A percentile compares a stretch with the other conserved stretches of the same genome.
phyloP scores from a whole-genome alignment of 768 basidiomycete species.

The Saitozyma podzolica region DNA sequence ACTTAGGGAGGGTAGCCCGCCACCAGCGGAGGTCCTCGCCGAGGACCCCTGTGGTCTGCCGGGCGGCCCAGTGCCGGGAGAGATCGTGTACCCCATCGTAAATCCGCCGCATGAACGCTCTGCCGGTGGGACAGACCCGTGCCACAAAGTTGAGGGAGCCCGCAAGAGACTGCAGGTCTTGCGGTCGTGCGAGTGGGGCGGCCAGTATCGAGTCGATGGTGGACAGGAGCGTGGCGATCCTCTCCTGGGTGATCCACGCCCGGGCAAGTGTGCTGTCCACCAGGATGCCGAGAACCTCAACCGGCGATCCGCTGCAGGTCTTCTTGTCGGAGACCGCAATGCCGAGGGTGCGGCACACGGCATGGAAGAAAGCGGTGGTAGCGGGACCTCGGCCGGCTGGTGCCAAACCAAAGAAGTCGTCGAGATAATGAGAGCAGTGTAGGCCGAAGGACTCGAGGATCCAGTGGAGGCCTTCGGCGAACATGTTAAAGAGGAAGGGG shows the following conservation, averaged over 20 bases:
- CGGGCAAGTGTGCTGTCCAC: background rate
- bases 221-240: background rate
- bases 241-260: background rate
- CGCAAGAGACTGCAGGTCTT: constrained; percentile 20
- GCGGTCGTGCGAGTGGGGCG: too few species aligned
- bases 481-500: constrained; percentile 56
- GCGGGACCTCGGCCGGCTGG: constrained; percentile 46
- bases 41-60: too few species aligned
- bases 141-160: constrained; percentile 44
- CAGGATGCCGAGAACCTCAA: constrained; percentile 3
- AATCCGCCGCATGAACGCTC: constrained; percentile 47
- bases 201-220: background rate
- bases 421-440: constrained; percentile 6
- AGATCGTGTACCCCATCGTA: constrained; percentile 22
- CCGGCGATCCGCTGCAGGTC: background rate
- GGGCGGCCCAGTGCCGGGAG: too few species aligned
- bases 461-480: constrained; percentile 51
- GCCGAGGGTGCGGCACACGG: background rate
- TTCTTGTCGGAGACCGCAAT: background rate
- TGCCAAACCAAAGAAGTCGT: constrained; percentile 7
- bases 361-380: background rate
- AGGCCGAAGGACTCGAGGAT: too few species aligned
- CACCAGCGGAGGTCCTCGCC: too few species aligned
- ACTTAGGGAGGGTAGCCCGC: background rate
- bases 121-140: constrained; percentile 51